Percentiles rank a stretch among this genome's conserved stretches.
phyloP scores from a whole-genome alignment of 2,329 filamentous ascomycete genomes.

The Amauroascus verrucosus region DNA sequence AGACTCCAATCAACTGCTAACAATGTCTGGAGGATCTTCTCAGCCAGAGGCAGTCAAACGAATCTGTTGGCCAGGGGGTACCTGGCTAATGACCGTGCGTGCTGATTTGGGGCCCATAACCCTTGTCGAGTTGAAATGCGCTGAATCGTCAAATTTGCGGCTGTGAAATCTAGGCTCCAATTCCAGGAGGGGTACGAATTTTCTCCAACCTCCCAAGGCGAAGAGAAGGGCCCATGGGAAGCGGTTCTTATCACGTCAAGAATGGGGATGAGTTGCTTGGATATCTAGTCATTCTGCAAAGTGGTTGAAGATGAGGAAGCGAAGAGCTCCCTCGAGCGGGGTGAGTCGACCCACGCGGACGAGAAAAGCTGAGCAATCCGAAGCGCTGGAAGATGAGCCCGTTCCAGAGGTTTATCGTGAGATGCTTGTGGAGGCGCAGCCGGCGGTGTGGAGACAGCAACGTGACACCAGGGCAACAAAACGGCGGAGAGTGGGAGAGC shows the following conservation, averaged over 20 bases:
- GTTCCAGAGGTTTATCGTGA: slow-evolving; percentile 13
- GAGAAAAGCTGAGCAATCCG: background rate
- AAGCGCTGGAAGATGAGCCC: slow-evolving; percentile 5
- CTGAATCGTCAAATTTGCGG: background rate
- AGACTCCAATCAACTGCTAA: background rate
- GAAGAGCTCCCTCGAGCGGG: slow-evolving; percentile 1
- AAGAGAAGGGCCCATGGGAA: background rate
- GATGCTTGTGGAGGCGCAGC: slow-evolving; percentile 11
- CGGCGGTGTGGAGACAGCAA: background rate
- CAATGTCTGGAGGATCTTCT: background rate
- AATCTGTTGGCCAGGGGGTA: background rate
- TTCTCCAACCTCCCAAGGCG: background rate
- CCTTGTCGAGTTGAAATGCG: slow-evolving; percentile 1
- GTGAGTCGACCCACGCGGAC: background rate
- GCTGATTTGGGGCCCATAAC: background rate
- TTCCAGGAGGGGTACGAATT: background rate
- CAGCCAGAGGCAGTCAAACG: background rate
- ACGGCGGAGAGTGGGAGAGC: slow-evolving; percentile 19
- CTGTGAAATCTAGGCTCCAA: slow-evolving; percentile 2
- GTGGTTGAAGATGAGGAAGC: slow-evolving; percentile 8
- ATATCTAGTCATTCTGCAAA: background rate
- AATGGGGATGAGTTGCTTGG: background rate
- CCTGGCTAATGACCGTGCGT: background rate
- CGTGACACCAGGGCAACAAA: slow-evolving; percentile 9
- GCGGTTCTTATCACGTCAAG: background rate